Percentiles rank a stretch among this genome's conserved stretches.
phyloP scores from a whole-genome alignment of 768 basidiomycete genomes.

The Mycena rebaudengoi region DNA sequence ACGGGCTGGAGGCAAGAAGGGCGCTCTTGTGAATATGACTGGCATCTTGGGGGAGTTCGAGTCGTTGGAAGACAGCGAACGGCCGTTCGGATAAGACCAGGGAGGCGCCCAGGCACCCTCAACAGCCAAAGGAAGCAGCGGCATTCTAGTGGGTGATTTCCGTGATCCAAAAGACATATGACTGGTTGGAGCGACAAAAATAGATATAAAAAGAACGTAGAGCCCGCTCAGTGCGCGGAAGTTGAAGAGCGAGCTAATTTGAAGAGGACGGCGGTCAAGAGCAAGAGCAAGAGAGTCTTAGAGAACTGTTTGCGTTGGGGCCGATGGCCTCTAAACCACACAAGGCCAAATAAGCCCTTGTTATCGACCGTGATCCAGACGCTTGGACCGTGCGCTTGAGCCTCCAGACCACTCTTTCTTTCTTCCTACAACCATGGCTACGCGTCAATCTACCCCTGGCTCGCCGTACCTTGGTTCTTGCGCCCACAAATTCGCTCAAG shows the following conservation, averaged over 20 bases:
- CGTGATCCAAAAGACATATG: constrained; percentile 21
- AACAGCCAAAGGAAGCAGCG: constrained; percentile 15
- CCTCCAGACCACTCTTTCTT: not conserved
- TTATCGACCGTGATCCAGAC: not conserved
- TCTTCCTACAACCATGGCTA: constrained; percentile 26
- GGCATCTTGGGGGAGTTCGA: constrained; percentile 6
- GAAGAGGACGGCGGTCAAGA: too few species aligned
- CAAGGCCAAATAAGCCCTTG: not conserved
- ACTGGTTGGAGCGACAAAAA: not conserved
- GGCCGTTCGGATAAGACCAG: not conserved
- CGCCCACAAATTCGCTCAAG: constrained; percentile 42
- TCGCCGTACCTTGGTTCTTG: constrained; percentile 34
- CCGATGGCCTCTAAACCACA: not conserved
- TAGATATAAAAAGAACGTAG: too few species aligned
- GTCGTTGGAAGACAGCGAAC: constrained; percentile 21
- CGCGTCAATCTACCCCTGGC: constrained; percentile 47
- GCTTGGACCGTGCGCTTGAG: not conserved
- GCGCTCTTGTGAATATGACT: constrained; percentile 8
- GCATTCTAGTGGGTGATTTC: constrained; percentile 4
- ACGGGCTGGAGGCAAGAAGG: constrained; percentile 1
- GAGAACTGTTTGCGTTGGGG: not conserved
- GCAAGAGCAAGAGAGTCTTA: not conserved
- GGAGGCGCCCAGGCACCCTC: not conserved
- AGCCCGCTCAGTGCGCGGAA: too few species aligned
- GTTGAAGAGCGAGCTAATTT: too few species aligned